These are phyloP conservation scores for Trichoderma brevicompactum DNA, from an alignment of 2,329 filamentous ascomycete genomes.

Conservation along the genomic window DNA sequence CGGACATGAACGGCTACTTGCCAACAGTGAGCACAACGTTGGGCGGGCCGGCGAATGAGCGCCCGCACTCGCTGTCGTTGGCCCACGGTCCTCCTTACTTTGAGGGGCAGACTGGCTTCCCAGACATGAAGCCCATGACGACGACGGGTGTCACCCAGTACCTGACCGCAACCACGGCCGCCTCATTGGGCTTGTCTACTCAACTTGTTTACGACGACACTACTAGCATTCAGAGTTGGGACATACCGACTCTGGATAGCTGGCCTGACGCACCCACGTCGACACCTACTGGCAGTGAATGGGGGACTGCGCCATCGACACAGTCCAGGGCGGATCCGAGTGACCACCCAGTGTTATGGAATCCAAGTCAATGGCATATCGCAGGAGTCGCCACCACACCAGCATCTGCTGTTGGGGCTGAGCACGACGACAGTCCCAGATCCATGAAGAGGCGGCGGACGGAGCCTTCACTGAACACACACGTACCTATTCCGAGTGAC, in stretches of 20 bases:
- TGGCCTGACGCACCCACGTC: constrained; percentile 39
- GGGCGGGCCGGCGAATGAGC: constrained; percentile 37
- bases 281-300: constrained; percentile 40
- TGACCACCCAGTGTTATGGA: constrained; percentile 44
- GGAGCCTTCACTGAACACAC: constrained; percentile 35
- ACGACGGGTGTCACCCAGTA: constrained; percentile 38
- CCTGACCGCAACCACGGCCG: constrained; percentile 36
- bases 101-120: constrained; percentile 40
- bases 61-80: constrained; percentile 35
- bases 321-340: constrained; percentile 40
- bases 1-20: constrained; percentile 40
- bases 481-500: constrained; percentile 42
- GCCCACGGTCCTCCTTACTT: constrained; percentile 41
- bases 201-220: constrained; percentile 45
- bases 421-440: constrained; percentile 43
- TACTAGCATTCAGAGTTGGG: constrained; percentile 44
- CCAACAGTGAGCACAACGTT: constrained; percentile 33
- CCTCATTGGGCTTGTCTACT: constrained; percentile 41
- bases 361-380: constrained; percentile 43
- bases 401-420: constrained; percentile 34
- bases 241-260: constrained; percentile 44
- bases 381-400: constrained; percentile 34
- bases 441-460: constrained; percentile 45
- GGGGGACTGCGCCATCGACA: constrained; percentile 36
- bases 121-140: constrained; percentile 44